A percentile compares a stretch with the other conserved stretches of the same genome.
Conservation (phyloP, 1,284 basidiomycete genomes). For the Ceratorhiza oryzae-sativae region DNA sequence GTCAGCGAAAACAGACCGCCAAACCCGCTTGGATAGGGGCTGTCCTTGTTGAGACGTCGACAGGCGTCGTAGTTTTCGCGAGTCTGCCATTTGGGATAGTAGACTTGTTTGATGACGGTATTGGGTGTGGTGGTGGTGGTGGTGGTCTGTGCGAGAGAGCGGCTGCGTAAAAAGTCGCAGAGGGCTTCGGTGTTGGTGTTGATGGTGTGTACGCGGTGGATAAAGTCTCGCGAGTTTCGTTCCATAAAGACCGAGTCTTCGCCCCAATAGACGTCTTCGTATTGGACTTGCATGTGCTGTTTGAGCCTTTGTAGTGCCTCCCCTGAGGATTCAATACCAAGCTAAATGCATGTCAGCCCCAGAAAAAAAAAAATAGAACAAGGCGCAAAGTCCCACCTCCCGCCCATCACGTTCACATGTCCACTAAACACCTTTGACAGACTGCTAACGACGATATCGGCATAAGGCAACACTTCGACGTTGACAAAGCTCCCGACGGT, state of each 20-base stretch:
- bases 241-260: slow-evolving; percentile 98
- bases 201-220: slow-evolving; percentile 75
- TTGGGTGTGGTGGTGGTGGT: slow-evolving; percentile 37
- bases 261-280: slow-evolving; percentile 88
- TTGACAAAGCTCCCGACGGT: slow-evolving; percentile 97
- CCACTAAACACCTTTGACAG: slow-evolving; percentile 97
- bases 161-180: slow-evolving; percentile 77
- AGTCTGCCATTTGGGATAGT: slow-evolving; percentile 88
- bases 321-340: slow-evolving; percentile 86
- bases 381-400: slow-evolving; percentile 65
- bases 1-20: slow-evolving; percentile 94
- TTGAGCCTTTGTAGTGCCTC: slow-evolving; percentile 74
- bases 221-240: slow-evolving; percentile 95
- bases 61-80: slow-evolving; percentile 75
- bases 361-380: neutral
- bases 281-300: slow-evolving; percentile 63
- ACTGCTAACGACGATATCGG: slow-evolving; percentile 93
- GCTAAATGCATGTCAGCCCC: slow-evolving; percentile 54
- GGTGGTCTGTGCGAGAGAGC: slow-evolving; percentile 54
- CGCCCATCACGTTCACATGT: slow-evolving; percentile 96
- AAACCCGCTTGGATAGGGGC: slow-evolving; percentile 64
- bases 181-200: slow-evolving; percentile 85
- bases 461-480: slow-evolving; percentile 88
- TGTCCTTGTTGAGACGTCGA: slow-evolving; percentile 48
- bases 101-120: slow-evolving; percentile 80